Percentiles rank a stretch among this genome's conserved stretches.
Evolutionary conservation across 257 asterid species (phyloP).

Genomic region (Capsicum rhomboideum): DNA sequence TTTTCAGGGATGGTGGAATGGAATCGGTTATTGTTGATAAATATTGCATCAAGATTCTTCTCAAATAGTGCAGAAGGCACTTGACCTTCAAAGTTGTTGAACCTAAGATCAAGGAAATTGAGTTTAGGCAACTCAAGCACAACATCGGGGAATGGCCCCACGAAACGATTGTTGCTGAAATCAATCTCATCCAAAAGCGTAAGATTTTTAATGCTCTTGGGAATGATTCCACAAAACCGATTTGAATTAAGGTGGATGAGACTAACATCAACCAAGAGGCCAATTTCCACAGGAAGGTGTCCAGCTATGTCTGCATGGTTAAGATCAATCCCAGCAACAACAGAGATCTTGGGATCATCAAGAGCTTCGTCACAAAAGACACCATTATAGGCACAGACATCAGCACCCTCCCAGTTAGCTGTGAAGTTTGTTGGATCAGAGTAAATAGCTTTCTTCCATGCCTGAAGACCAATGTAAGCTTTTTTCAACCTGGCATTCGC

Average conservation of each 20-base stretch:
- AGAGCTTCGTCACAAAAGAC: constrained; percentile 55
- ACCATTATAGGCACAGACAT: constrained; percentile 67
- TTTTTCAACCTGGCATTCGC: constrained; percentile 39
- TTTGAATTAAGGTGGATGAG: constrained; percentile 77
- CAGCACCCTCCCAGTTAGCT: constrained; percentile 57
- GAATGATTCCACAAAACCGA: constrained; percentile 78
- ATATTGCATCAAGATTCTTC: constrained; percentile 47
- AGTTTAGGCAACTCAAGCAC: constrained; percentile 47
- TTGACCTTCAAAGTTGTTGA: constrained; percentile 76
- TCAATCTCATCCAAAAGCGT: constrained; percentile 55
- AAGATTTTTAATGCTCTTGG: constrained; percentile 34
- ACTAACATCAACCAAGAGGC: constrained; percentile 49
- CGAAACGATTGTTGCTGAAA: constrained; percentile 84
- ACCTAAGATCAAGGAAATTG: constrained; percentile 67
- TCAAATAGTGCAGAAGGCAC: constrained; percentile 44
- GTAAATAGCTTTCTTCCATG: constrained; percentile 65
- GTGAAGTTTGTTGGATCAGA: constrained; percentile 75
- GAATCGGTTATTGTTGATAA: constrained; percentile 46
- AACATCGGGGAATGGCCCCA: constrained; percentile 63
- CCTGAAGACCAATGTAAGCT: constrained; percentile 64
- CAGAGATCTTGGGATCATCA: constrained; percentile 38
- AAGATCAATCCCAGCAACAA: constrained; percentile 81
- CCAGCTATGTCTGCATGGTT: constrained; percentile 86
- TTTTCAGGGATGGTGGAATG: constrained; percentile 40
- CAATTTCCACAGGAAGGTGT: constrained; percentile 71